Conservation (phyloP, 106 monocot species). For the Triglochin maritima region DNA sequence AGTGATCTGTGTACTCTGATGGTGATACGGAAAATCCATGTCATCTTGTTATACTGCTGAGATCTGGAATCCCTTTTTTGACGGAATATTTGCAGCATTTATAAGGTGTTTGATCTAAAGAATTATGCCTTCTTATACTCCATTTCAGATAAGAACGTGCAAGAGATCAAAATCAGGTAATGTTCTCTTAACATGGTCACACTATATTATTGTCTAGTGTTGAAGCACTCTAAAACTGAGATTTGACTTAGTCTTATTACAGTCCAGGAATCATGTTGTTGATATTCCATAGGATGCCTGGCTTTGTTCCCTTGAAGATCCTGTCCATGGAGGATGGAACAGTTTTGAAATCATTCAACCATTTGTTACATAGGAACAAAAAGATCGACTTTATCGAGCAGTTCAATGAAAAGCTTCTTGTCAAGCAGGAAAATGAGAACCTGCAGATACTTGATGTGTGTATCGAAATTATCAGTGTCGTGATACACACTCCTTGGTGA, state of each 20-base stretch:
- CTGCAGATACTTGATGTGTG: conserved; percentile 81
- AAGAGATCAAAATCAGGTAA: conserved; percentile 92
- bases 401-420: conserved; percentile 84
- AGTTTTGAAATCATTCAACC: conserved; percentile 62
- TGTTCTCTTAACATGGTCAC: too few species aligned
- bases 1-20: too few species aligned
- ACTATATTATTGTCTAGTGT: too few species aligned
- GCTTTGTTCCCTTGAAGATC: conserved; percentile 66
- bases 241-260: conserved; percentile 9
- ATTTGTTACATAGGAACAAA: conserved; percentile 65
- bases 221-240: too few species aligned
- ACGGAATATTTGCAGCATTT: conserved; percentile 24
- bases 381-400: conserved; percentile 79
- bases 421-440: conserved; percentile 76
- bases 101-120: conserved; percentile 90
- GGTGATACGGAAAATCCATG: too few species aligned
- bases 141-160: conserved; percentile 66
- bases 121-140: conserved; percentile 71
- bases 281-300: conserved; percentile 45
- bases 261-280: conserved; percentile 85
- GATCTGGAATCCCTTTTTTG: not conserved
- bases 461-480: too few species aligned
- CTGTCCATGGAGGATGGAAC: conserved; percentile 77
- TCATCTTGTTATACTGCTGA: not conserved
- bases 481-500: too few species aligned